phyloP scores from a whole-genome alignment of 1,139 yeast genomes.

The Yamadazyma membranifaciens region DNA sequence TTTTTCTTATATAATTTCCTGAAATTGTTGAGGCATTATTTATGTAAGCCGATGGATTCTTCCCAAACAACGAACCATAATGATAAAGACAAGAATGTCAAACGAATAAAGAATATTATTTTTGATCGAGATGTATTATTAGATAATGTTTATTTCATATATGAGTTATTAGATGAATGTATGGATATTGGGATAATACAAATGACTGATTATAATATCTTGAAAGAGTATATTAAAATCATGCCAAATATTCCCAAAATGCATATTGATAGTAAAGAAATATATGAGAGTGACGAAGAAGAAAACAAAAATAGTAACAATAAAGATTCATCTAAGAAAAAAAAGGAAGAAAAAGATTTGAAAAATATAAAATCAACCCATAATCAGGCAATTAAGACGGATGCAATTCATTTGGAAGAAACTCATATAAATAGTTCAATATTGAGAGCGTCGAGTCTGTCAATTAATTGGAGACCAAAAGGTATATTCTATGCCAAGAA shows the following conservation, averaged over 20 bases:
- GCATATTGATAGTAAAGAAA: slow-evolving; percentile 14
- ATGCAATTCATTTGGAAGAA: slow-evolving; percentile 27
- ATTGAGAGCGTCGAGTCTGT: slow-evolving; percentile 41
- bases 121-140: slow-evolving; percentile 32
- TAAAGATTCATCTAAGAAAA: neutral
- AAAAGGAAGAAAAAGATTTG: slow-evolving; percentile 9
- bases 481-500: slow-evolving; percentile 48
- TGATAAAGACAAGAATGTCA: neutral
- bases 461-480: slow-evolving; percentile 49
- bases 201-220: slow-evolving; percentile 42
- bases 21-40: slow-evolving; percentile 29
- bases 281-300: slow-evolving; percentile 7
- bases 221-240: slow-evolving; percentile 45
- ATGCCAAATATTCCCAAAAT: slow-evolving; percentile 32
- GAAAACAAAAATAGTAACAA: slow-evolving; percentile 3
- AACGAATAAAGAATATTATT: neutral
- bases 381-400: slow-evolving; percentile 38
- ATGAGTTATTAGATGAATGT: slow-evolving; percentile 46
- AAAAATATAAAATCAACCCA: slow-evolving; percentile 35
- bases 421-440: slow-evolving; percentile 58
- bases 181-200: slow-evolving; percentile 46
- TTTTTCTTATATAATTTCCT: slow-evolving; percentile 36
- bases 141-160: slow-evolving; percentile 41
- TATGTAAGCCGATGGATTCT: slow-evolving; percentile 17
- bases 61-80: neutral